Evolutionary conservation across 2,329 filamentous ascomycete species (phyloP).

Genomic region (Neofusicoccum laricinum): DNA sequence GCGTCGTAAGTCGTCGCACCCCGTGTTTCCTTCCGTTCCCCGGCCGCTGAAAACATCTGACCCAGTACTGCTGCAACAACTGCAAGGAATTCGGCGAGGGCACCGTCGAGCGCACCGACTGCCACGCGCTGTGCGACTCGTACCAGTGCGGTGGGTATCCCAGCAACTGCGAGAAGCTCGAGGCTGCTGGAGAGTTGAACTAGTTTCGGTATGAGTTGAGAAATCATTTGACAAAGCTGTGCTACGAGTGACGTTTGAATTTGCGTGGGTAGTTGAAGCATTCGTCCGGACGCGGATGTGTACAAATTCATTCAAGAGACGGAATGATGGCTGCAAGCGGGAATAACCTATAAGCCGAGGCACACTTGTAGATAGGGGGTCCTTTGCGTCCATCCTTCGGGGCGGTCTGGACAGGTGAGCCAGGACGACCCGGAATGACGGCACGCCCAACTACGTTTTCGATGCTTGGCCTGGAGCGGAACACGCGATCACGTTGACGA

Average conservation of each 20-base stretch:
- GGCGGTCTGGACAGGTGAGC: neutral
- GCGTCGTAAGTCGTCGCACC: neutral
- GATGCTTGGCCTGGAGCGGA: neutral
- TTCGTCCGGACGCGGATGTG: no score
- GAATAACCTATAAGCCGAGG: no score
- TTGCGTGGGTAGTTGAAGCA: no score
- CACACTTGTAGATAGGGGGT: no score
- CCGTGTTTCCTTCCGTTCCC: no score
- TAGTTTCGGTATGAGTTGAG: neutral
- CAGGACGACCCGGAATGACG: neutral
- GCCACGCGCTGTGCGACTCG: neutral
- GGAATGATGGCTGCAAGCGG: no score
- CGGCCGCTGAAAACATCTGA: no score
- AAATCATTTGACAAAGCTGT: no score
- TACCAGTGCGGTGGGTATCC: neutral
- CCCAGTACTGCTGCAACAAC: neutral
- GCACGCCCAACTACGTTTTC: neutral
- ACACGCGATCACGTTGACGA: neutral
- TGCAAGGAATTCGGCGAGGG: neutral
- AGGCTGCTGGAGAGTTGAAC: neutral
- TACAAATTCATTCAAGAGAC: no score
- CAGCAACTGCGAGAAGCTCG: neutral
- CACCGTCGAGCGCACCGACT: neutral
- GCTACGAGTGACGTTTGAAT: no score
- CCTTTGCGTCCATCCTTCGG: no score